Conservation (phyloP, 441 rosid genomes). For the Jatropha podagrica region DNA sequence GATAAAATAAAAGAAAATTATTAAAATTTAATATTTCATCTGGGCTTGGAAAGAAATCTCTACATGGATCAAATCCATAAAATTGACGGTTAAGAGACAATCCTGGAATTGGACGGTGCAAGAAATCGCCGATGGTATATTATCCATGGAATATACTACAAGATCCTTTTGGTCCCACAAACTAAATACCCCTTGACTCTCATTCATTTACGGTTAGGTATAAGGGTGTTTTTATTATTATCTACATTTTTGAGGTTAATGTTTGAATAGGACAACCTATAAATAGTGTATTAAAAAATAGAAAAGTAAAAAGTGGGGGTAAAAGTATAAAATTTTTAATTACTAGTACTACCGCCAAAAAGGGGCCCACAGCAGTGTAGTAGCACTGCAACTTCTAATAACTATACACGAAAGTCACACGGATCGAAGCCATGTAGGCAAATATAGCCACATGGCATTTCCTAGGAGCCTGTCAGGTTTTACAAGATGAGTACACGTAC, state of each 20-base stretch:
- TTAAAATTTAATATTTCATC: neutral
- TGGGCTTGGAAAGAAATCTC: neutral
- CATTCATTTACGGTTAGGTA: neutral
- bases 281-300: too few relatives aligned
- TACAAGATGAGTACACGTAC: too few relatives aligned
- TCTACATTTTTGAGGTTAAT: neutral
- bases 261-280: neutral
- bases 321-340: neutral
- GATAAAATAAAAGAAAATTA: too few relatives aligned
- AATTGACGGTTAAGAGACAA: conserved; percentile 2
- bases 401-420: neutral
- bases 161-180: conserved; percentile 1
- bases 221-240: neutral
- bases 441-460: neutral
- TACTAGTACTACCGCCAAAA: neutral
- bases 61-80: neutral
- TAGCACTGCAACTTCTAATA: neutral
- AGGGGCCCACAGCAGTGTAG: neutral
- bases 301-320: neutral
- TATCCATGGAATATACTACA: conserved; percentile 11
- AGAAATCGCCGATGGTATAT: neutral
- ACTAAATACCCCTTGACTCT: neutral
- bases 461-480: neutral
- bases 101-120: conserved; percentile 30
- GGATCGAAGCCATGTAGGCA: neutral